Percentiles rank a stretch among this genome's conserved stretches.
phyloP scores from a whole-genome alignment of 164 flowering plant species.

The Piper betle region DNA sequence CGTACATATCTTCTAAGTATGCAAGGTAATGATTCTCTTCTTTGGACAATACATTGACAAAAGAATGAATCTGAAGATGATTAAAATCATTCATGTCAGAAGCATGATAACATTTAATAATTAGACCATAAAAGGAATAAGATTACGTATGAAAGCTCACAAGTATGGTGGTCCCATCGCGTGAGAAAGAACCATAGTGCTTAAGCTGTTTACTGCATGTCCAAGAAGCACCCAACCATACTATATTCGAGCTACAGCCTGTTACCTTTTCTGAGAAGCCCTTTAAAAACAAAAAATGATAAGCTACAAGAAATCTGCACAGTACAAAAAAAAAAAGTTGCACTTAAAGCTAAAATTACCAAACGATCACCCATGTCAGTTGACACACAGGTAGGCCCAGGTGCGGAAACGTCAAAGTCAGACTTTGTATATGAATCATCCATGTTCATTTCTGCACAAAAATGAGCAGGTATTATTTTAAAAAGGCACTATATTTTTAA shows the following conservation, averaged over 20 bases:
- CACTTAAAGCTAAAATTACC: slow-evolving; percentile 4
- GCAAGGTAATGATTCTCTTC: slow-evolving; percentile 74
- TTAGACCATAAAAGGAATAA: not conserved
- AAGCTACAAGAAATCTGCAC: not conserved
- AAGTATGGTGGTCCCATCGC: slow-evolving; percentile 63
- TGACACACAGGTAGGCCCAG: too few species aligned
- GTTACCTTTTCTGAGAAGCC: slow-evolving; percentile 33
- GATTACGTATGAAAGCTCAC: slow-evolving; percentile 28
- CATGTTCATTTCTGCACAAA: not conserved
- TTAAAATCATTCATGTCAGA: not conserved
- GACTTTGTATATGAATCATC: too few species aligned
- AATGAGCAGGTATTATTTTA: not conserved
- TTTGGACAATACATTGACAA: slow-evolving; percentile 87
- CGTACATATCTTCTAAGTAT: slow-evolving; percentile 95
- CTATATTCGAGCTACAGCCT: slow-evolving; percentile 46
- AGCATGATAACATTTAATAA: not conserved
- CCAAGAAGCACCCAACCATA: slow-evolving; percentile 92
- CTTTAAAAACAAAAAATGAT: slow-evolving; percentile 25
- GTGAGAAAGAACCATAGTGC: slow-evolving; percentile 69
- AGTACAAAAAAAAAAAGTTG: not conserved
- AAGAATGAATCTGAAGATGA: slow-evolving; percentile 66
- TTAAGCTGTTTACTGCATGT: slow-evolving; percentile 83
- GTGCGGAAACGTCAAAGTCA: too few species aligned
- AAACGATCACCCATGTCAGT: too few species aligned
- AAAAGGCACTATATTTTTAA: too few species aligned